Conservation (phyloP, 495 filamentous ascomycete genomes). For the Penicillium bovifimosum region DNA sequence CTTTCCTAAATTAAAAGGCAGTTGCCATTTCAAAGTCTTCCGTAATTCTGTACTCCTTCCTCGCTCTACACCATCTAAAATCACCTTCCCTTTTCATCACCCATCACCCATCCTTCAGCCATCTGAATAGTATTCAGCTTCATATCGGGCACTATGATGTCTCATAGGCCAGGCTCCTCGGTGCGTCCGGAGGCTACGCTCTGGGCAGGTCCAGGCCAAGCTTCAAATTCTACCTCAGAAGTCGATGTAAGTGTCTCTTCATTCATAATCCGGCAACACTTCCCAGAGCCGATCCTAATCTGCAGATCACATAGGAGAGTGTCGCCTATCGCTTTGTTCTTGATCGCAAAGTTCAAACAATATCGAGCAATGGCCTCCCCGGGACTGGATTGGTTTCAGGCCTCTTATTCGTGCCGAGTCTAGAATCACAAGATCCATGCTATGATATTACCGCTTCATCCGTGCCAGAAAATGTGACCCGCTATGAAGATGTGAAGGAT, state of each 20-base stretch:
- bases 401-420: slow-evolving; percentile 75
- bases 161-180: slow-evolving; percentile 19
- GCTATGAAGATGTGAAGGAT: slow-evolving; percentile 58
- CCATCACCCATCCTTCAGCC: background rate
- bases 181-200: slow-evolving; percentile 35
- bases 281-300: slow-evolving; percentile 1
- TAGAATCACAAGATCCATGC: slow-evolving; percentile 53
- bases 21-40: background rate
- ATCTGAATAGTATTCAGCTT: background rate
- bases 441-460: slow-evolving; percentile 47
- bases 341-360: slow-evolving; percentile 58
- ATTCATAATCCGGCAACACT: background rate
- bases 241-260: slow-evolving; percentile 29
- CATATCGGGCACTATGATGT: slow-evolving; percentile 9
- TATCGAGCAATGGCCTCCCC: slow-evolving; percentile 57
- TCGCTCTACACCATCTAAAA: background rate
- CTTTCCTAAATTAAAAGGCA: background rate
- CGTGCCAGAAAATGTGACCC: slow-evolving; percentile 71
- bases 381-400: slow-evolving; percentile 57
- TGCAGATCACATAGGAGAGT: slow-evolving; percentile 41
- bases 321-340: slow-evolving; percentile 60
- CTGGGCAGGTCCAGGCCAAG: slow-evolving; percentile 36
- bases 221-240: slow-evolving; percentile 29
- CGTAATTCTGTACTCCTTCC: background rate
- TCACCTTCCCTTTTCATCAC: background rate